Evolutionary conservation across 805 yeast genomes (phyloP).

Genomic region (Ogataea pignaliae): DNA sequence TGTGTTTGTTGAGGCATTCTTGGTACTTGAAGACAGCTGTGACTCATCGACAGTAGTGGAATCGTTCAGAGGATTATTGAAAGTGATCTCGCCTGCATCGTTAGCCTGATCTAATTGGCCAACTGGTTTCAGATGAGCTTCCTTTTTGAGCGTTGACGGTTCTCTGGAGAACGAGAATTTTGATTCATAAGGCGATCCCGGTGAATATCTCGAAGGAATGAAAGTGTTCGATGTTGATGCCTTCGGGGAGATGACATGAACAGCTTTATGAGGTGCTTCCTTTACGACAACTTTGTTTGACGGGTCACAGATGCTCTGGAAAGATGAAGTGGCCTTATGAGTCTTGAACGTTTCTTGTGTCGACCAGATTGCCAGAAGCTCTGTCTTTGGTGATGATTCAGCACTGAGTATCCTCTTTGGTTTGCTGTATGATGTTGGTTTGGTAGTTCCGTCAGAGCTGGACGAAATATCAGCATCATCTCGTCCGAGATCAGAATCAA

Average conservation of each 20-base stretch:
- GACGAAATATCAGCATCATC: constrained; percentile 28
- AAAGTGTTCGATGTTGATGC: constrained; percentile 1
- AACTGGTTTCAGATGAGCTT: background rate
- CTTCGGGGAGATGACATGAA: constrained; percentile 16
- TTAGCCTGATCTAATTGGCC: no score
- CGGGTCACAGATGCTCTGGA: constrained; percentile 28
- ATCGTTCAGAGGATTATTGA: constrained; percentile 20
- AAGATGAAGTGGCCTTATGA: constrained; percentile 14
- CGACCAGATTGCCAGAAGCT: constrained; percentile 31
- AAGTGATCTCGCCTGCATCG: constrained; percentile 8
- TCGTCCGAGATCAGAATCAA: constrained; percentile 34
- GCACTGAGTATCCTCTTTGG: constrained; percentile 16
- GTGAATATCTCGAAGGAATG: constrained; percentile 2
- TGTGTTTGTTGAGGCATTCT: background rate
- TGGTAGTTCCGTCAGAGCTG: constrained; percentile 1
- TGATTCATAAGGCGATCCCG: constrained; percentile 1
- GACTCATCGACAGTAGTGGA: constrained; percentile 15
- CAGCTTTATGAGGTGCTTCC: constrained; percentile 18
- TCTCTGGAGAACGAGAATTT: background rate
- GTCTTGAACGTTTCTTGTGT: constrained; percentile 25
- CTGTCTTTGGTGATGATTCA: constrained; percentile 25
- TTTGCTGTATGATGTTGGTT: constrained; percentile 1
- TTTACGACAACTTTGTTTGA: constrained; percentile 15
- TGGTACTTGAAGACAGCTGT: background rate
- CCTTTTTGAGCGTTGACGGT: background rate